These are phyloP conservation scores for Thermochaetoides thermophila DNA, from an alignment of 495 filamentous ascomycete genomes.

Conservation along the genomic window DNA sequence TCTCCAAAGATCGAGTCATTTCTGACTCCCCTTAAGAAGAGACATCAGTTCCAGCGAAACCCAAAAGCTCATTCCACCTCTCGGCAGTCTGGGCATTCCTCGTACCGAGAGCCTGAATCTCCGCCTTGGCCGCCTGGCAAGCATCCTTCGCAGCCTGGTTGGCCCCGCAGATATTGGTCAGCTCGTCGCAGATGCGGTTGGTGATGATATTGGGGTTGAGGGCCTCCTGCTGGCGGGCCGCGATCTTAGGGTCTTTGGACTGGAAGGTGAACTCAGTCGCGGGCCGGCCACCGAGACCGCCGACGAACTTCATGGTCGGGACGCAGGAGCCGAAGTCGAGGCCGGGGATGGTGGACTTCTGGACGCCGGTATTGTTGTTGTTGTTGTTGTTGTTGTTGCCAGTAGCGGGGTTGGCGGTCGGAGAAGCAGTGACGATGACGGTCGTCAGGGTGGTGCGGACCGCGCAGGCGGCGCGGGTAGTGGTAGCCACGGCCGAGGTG, in stretches of 20 bases:
- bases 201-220: slow-evolving; percentile 51
- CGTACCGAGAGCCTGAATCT: slow-evolving; percentile 24
- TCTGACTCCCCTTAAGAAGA: neutral
- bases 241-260: slow-evolving; percentile 30
- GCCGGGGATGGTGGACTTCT: slow-evolving; percentile 18
- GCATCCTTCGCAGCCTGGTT: slow-evolving; percentile 37
- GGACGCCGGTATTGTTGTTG: slow-evolving; percentile 1
- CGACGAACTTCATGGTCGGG: slow-evolving; percentile 39
- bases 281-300: slow-evolving; percentile 29
- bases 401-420: slow-evolving; percentile 2
- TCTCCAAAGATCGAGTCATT: too few relatives aligned
- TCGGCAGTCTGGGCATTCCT: slow-evolving; percentile 27
- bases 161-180: slow-evolving; percentile 40
- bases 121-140: slow-evolving; percentile 28
- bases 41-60: slow-evolving; percentile 22
- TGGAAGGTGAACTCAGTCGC: slow-evolving; percentile 40
- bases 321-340: slow-evolving; percentile 38
- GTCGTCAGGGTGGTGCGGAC: slow-evolving; percentile 11
- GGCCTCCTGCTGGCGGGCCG: slow-evolving; percentile 36
- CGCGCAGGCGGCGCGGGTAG: neutral
- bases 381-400: neutral
- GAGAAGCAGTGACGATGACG: slow-evolving; percentile 8
- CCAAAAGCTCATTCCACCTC: slow-evolving; percentile 28
- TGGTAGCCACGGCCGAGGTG: slow-evolving; percentile 1
- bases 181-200: slow-evolving; percentile 49